Percentiles rank a stretch among this genome's conserved stretches.
Conservation (phyloP, 2,329 filamentous ascomycete species). For the Setomelanomma holmii region DNA sequence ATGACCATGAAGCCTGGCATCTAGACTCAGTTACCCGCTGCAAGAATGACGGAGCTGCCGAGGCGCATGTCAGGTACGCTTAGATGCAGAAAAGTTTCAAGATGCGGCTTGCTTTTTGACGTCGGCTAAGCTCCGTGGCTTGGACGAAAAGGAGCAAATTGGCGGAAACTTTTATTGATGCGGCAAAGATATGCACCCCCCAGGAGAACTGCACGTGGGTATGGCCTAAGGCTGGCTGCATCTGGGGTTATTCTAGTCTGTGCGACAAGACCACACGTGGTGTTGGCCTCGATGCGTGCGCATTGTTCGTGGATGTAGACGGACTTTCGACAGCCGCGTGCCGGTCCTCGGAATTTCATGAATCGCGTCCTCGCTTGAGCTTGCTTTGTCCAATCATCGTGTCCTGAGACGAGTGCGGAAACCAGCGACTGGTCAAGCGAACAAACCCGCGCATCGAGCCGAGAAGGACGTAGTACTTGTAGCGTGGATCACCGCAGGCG, state of each 20-base stretch:
- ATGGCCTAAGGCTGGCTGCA: neutral
- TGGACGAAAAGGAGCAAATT: neutral
- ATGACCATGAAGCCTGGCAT: neutral
- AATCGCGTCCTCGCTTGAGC: neutral
- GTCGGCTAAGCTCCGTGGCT: neutral
- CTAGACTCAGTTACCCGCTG: neutral
- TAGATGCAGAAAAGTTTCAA: neutral
- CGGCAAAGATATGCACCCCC: neutral
- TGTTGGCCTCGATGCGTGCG: neutral
- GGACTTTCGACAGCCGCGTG: neutral
- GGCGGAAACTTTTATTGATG: neutral
- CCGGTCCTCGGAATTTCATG: too few species aligned
- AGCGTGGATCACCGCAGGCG: conserved; percentile 7
- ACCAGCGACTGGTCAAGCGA: conserved; percentile 9
- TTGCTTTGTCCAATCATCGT: too few species aligned
- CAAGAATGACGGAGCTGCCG: neutral
- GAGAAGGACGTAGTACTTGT: conserved; percentile 21
- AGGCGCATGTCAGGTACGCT: neutral
- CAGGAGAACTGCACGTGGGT: neutral
- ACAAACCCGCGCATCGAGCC: conserved; percentile 10
- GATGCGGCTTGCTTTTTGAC: neutral
- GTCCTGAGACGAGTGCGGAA: conserved; percentile 13
- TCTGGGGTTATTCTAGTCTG: neutral
- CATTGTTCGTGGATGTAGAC: neutral
- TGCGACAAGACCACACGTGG: neutral